Conservation (phyloP, 2,329 filamentous ascomycete genomes). For the Pseudocercospora macadamiae region DNA sequence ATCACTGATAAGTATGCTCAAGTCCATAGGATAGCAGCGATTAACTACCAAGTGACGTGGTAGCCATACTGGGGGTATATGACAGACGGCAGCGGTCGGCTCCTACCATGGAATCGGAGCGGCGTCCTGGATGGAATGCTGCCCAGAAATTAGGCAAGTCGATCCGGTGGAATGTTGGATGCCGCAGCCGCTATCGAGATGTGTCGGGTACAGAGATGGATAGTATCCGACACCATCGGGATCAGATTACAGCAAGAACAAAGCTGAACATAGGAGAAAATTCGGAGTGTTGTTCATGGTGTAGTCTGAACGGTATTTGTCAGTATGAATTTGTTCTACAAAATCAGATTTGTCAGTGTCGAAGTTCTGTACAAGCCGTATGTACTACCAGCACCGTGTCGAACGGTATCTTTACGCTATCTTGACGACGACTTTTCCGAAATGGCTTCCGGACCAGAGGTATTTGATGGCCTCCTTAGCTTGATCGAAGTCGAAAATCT, state of each 20-base stretch:
- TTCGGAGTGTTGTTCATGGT: neutral
- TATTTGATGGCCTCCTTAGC: constrained; percentile 41
- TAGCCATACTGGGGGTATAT: neutral
- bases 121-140: neutral
- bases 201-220: neutral
- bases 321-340: neutral
- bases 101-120: neutral
- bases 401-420: constrained; percentile 30
- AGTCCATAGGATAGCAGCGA: neutral
- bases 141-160: neutral
- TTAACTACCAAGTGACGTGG: neutral
- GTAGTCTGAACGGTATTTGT: neutral
- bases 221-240: neutral
- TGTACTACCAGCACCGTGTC: neutral
- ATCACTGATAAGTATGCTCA: constrained; percentile 1
- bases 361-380: neutral
- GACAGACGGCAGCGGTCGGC: neutral
- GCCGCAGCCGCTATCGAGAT: neutral
- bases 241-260: neutral
- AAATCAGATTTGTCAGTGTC: neutral
- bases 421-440: constrained; percentile 41
- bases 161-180: neutral
- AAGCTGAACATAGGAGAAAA: neutral
- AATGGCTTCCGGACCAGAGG: constrained; percentile 42
- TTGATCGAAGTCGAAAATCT: constrained; percentile 44